Evolutionary conservation across 176 grass and related monocot genomes (phyloP).

Genomic region (Dendrocalamus sinicus): DNA sequence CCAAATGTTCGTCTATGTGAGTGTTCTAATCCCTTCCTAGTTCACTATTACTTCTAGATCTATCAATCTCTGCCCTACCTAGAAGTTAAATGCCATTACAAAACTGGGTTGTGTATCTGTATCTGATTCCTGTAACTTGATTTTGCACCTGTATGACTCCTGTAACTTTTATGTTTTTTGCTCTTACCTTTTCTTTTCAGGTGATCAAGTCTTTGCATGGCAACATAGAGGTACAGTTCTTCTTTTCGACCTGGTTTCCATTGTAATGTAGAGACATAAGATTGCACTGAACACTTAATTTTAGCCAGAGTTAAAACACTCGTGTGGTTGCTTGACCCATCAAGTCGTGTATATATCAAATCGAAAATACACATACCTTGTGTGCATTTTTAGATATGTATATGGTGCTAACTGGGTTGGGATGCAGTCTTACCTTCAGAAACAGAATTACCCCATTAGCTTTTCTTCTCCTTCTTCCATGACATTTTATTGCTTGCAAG

Average conservation of each 20-base stretch:
- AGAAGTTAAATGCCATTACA: background rate
- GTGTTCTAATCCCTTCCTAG: background rate
- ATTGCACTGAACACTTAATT: background rate
- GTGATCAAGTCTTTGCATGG: slow-evolving; percentile 59
- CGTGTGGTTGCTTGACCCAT: background rate
- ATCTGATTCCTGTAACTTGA: background rate
- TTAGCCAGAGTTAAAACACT: background rate
- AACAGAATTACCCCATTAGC: background rate
- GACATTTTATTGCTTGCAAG: background rate
- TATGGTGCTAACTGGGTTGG: background rate
- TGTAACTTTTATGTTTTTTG: background rate
- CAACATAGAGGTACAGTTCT: slow-evolving; percentile 56
- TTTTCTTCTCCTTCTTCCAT: background rate
- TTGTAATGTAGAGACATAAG: background rate
- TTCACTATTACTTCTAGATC: slow-evolving; percentile 1
- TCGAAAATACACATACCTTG: background rate
- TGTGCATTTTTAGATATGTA: background rate
- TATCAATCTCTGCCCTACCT: background rate
- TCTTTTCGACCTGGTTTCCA: slow-evolving; percentile 19
- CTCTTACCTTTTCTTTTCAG: slow-evolving; percentile 39
- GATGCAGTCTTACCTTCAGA: background rate
- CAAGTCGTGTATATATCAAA: background rate
- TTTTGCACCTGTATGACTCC: background rate
- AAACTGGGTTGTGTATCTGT: background rate
- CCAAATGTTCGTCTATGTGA: slow-evolving; percentile 59